Conservation (phyloP, 2,329 filamentous ascomycete genomes). For the Ascochyta pisi region DNA sequence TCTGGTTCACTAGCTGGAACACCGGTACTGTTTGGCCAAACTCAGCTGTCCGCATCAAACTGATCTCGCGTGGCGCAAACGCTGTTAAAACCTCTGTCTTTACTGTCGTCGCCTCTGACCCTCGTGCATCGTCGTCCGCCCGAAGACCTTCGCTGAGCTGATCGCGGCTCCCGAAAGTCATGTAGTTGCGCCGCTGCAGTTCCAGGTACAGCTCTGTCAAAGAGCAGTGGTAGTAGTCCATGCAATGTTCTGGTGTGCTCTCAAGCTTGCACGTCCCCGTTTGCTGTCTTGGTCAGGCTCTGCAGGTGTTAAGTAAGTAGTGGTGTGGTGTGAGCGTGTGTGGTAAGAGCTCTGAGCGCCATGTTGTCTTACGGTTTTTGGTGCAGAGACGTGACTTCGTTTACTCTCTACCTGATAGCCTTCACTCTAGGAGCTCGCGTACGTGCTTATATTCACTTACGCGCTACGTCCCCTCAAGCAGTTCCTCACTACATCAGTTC, state of each 20-base stretch:
- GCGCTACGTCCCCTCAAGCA: neutral
- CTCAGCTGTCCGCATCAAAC: constrained; percentile 12
- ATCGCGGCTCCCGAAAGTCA: constrained; percentile 20
- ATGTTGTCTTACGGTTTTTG: neutral
- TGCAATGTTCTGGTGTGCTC: constrained; percentile 5
- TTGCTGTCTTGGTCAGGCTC: too few species aligned
- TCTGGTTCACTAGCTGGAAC: constrained; percentile 26
- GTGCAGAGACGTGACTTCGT: neutral
- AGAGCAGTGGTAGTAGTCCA: constrained; percentile 37
- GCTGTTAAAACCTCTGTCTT: constrained; percentile 10
- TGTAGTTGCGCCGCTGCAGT: constrained; percentile 23
- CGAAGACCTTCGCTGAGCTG: constrained; percentile 28
- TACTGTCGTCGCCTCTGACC: constrained; percentile 30
- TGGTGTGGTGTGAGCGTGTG: too few species aligned
- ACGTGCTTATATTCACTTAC: neutral
- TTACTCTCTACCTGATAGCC: neutral
- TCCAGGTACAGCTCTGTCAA: constrained; percentile 25
- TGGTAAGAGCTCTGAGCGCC: neutral
- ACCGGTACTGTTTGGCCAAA: constrained; percentile 20
- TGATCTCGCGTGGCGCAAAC: constrained; percentile 4
- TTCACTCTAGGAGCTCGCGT: neutral
- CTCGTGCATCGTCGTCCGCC: constrained; percentile 27
- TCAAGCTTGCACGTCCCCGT: too few species aligned
- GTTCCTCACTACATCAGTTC: neutral
- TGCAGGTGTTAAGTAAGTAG: neutral